Evolutionary conservation across 1,284 basidiomycete genomes (phyloP).

Genomic region (Cerrena zonata): DNA sequence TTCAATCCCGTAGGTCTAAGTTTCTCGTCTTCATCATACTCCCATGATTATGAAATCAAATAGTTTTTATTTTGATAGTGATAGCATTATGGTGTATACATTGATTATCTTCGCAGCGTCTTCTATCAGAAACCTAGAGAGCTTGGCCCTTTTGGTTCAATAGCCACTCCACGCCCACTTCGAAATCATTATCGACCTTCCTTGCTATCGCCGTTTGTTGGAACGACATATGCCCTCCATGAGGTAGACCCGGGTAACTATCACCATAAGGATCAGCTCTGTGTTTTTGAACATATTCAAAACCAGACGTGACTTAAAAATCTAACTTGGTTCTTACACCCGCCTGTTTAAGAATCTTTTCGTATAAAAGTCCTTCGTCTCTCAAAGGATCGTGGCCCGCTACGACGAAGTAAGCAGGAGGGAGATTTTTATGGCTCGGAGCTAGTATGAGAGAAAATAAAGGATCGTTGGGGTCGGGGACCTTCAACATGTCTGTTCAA

Average conservation of each 20-base stretch:
- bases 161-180: neutral
- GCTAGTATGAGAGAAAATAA: slow-evolving; percentile 17
- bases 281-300: neutral
- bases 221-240: neutral
- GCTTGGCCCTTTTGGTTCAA: too few species aligned
- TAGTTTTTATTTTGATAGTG: too few species aligned
- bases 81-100: too few species aligned
- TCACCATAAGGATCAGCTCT: neutral
- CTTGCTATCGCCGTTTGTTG: neutral
- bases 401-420: slow-evolving; percentile 19
- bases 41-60: too few species aligned
- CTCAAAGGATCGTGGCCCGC: slow-evolving; percentile 17
- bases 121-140: too few species aligned
- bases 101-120: too few species aligned
- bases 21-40: too few species aligned
- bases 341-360: slow-evolving; percentile 16
- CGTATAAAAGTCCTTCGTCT: slow-evolving; percentile 22
- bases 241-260: neutral
- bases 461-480: slow-evolving; percentile 9
- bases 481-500: neutral
- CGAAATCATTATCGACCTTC: neutral
- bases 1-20: too few species aligned
- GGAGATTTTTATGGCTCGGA: slow-evolving; percentile 14
- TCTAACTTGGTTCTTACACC: slow-evolving; percentile 16
- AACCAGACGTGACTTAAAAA: slow-evolving; percentile 11